These are phyloP conservation scores for Onygenales sp. DNA, from an alignment of 2,329 filamentous ascomycete genomes.

Conservation along the genomic window DNA sequence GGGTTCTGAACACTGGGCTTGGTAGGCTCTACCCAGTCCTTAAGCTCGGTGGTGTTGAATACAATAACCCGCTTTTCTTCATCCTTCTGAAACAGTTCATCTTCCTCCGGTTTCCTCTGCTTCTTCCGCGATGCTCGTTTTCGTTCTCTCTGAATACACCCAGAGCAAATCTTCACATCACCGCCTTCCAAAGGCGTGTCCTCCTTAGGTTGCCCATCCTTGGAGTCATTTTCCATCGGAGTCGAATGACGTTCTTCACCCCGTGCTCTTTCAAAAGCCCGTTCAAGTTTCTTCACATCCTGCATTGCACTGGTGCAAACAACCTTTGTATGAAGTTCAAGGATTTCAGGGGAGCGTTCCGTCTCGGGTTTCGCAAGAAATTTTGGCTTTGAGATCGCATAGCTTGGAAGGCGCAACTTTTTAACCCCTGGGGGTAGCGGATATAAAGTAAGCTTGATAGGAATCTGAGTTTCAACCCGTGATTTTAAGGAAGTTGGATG, in stretches of 20 bases:
- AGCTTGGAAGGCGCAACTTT: conserved; percentile 73
- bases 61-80: conserved; percentile 76
- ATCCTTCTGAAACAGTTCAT: conserved; percentile 73
- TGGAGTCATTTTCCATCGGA: conserved; percentile 29
- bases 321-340: conserved; percentile 70
- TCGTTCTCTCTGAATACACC: conserved; percentile 85
- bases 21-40: conserved; percentile 65
- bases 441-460: conserved; percentile 69
- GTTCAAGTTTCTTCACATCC: conserved; percentile 54
- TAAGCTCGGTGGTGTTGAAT: conserved; percentile 81
- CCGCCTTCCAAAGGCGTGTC: conserved; percentile 75
- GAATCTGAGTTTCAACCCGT: conserved; percentile 92
- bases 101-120: conserved; percentile 84
- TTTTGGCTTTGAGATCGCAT: conserved; percentile 93
- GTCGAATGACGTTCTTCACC: conserved; percentile 33
- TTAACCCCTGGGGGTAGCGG: conserved; percentile 66
- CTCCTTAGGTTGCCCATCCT: conserved; percentile 51
- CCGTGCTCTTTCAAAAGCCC: conserved; percentile 54
- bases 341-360: conserved; percentile 58
- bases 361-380: conserved; percentile 65
- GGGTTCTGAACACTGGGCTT: conserved; percentile 43
- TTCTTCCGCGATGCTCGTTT: conserved; percentile 91
- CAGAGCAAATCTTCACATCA: conserved; percentile 83
- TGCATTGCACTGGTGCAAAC: conserved; percentile 92
- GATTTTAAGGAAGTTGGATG: conserved; percentile 69